These are phyloP conservation scores for Pouteria glomerata DNA, from an alignment of 148 eudicot genomes.

Conservation along the genomic window DNA sequence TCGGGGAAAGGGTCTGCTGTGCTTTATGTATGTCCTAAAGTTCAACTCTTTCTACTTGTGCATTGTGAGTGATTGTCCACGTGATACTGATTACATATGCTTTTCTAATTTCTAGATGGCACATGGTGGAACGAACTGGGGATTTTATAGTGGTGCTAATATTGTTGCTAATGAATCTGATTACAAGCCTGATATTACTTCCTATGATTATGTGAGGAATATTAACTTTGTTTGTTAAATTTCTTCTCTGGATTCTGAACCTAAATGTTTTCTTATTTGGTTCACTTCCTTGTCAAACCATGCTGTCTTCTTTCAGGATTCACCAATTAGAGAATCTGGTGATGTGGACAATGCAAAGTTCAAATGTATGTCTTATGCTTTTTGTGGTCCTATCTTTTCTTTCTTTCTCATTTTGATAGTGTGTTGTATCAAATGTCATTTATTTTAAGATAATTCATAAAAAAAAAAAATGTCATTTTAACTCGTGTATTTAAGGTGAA, in stretches of 20 bases:
- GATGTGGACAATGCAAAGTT: conserved; percentile 86
- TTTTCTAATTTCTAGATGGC: conserved; percentile 62
- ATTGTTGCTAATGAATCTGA: conserved; percentile 63
- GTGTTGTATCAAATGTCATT: no score
- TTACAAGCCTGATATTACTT: conserved; percentile 93
- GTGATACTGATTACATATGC: conserved; percentile 16
- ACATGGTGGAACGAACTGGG: conserved; percentile 97
- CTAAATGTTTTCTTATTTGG: neutral
- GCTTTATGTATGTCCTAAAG: conserved; percentile 66
- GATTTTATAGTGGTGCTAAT: conserved; percentile 93
- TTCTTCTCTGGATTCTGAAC: neutral
- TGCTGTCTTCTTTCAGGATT: conserved; percentile 53
- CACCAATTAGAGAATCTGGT: conserved; percentile 90
- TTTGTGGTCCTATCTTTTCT: no score
- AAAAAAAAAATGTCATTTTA: no score
- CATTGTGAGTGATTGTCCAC: conserved; percentile 5
- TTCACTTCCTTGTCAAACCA: neutral
- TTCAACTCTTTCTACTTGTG: neutral
- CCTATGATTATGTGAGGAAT: conserved; percentile 91
- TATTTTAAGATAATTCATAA: no score
- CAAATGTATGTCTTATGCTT: conserved; percentile 44
- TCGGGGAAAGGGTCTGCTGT: conserved; percentile 84
- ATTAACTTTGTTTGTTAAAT: conserved; percentile 10
- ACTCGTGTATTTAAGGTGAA: no score
- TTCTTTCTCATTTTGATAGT: no score